phyloP scores from a whole-genome alignment of 2,329 filamentous ascomycete genomes.

The Colletotrichum tanaceti region DNA sequence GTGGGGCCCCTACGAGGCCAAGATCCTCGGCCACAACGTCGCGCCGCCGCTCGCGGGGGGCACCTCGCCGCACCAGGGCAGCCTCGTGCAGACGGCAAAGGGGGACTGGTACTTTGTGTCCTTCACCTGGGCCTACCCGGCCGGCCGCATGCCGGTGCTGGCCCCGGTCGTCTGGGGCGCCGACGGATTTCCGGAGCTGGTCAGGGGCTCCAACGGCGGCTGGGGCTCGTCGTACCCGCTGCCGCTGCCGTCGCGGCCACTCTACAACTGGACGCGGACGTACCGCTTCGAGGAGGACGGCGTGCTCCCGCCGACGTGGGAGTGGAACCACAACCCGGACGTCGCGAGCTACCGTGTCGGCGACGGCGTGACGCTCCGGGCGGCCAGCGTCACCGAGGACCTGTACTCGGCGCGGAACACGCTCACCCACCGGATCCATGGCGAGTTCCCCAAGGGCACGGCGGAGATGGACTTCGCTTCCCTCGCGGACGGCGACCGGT shows the following conservation, averaged over 20 bases:
- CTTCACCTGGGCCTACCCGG: slow-evolving; percentile 67
- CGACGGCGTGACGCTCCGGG: slow-evolving; percentile 58
- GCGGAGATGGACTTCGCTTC: slow-evolving; percentile 60
- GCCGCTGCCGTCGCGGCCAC: slow-evolving; percentile 44
- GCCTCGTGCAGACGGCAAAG: slow-evolving; percentile 62
- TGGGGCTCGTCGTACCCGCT: slow-evolving; percentile 61
- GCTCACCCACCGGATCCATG: slow-evolving; percentile 58
- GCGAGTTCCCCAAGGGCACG: slow-evolving; percentile 60
- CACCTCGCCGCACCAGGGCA: slow-evolving; percentile 65
- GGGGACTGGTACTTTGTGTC: slow-evolving; percentile 70
- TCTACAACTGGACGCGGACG: slow-evolving; percentile 49
- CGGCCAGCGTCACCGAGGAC: slow-evolving; percentile 64
- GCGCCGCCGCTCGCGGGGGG: slow-evolving; percentile 56
- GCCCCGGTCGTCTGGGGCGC: slow-evolving; percentile 64
- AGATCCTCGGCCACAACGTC: slow-evolving; percentile 57
- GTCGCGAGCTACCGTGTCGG: slow-evolving; percentile 56
- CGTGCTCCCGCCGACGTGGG: slow-evolving; percentile 60
- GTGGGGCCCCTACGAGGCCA: slow-evolving; percentile 64
- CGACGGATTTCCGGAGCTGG: slow-evolving; percentile 62
- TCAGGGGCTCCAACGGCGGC: slow-evolving; percentile 55
- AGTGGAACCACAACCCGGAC: slow-evolving; percentile 74
- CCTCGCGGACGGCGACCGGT: slow-evolving; percentile 63
- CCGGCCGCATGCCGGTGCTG: slow-evolving; percentile 67
- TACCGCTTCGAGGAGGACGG: slow-evolving; percentile 56
- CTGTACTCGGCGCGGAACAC: slow-evolving; percentile 61